A percentile compares a stretch with the other conserved stretches of the same genome.
Conservation (phyloP, 1,284 basidiomycete species). For the Pascua sp. region DNA sequence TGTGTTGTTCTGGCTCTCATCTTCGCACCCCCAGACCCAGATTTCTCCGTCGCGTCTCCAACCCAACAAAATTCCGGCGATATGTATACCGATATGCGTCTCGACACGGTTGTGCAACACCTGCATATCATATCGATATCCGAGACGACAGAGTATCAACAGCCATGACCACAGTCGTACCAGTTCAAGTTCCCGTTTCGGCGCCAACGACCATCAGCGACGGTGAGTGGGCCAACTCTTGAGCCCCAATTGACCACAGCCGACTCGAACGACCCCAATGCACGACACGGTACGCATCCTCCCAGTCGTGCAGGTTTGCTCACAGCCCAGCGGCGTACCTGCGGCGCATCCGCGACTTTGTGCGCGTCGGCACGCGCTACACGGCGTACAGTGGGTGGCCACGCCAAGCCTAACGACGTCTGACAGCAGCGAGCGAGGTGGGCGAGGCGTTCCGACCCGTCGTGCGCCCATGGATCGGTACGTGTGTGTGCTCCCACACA, state of each 20-base stretch:
- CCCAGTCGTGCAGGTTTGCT: not conserved
- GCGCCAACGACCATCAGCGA: no score
- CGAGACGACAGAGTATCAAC: no score
- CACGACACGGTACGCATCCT: constrained; percentile 43
- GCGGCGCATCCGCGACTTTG: constrained; percentile 70
- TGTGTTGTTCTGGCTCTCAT: no score
- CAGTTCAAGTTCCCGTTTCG: no score
- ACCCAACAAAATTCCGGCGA: no score
- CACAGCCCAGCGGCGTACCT: constrained; percentile 64
- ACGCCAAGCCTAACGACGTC: not conserved
- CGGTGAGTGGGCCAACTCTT: no score
- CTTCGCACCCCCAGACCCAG: no score
- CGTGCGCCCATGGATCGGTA: constrained; percentile 66
- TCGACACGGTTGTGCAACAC: no score
- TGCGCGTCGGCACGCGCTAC: constrained; percentile 72
- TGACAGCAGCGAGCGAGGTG: constrained; percentile 67
- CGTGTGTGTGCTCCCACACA: constrained; percentile 8
- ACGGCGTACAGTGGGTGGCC: constrained; percentile 66
- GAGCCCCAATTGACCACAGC: constrained; percentile 17
- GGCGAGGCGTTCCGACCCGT: constrained; percentile 90
- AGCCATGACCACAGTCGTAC: no score
- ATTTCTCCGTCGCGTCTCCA: no score
- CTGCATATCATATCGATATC: no score
- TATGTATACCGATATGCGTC: no score
- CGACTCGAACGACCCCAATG: constrained; percentile 48